phyloP scores from a whole-genome alignment of 768 basidiomycete genomes.

The Pleurotus tuber-regium region DNA sequence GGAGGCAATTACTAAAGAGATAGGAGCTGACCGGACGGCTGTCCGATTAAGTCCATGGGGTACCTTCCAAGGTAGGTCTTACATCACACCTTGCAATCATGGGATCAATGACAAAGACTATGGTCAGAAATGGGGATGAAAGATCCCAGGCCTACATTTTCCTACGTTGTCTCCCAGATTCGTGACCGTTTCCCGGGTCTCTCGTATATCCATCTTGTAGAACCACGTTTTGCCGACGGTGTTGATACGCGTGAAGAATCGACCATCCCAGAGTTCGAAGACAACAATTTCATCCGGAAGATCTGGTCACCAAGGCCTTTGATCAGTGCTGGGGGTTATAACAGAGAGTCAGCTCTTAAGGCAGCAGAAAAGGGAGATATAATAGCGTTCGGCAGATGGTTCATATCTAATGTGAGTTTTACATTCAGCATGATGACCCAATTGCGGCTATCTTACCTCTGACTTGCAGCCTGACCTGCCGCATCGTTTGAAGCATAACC shows the following conservation, averaged over 20 bases:
- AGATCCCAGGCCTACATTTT: slow-evolving; percentile 54
- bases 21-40: neutral
- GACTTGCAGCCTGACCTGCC: slow-evolving; percentile 40
- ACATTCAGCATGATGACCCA: neutral
- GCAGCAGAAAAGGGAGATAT: slow-evolving; percentile 32
- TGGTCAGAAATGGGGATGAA: slow-evolving; percentile 53
- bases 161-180: slow-evolving; percentile 42
- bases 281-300: slow-evolving; percentile 42
- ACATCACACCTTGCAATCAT: too few species aligned
- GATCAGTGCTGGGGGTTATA: slow-evolving; percentile 45
- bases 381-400: slow-evolving; percentile 28
- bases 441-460: neutral
- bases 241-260: slow-evolving; percentile 9
- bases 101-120: slow-evolving; percentile 11
- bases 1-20: slow-evolving; percentile 27
- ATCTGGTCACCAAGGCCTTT: slow-evolving; percentile 41
- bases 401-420: slow-evolving; percentile 29
- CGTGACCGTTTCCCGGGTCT: slow-evolving; percentile 34
- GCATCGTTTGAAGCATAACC: slow-evolving; percentile 27
- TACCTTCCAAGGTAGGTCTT: neutral
- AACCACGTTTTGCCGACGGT: slow-evolving; percentile 29
- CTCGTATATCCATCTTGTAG: slow-evolving; percentile 52
- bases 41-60: neutral
- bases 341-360: slow-evolving; percentile 34
- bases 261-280: slow-evolving; percentile 14